Evolutionary conservation across 2,329 filamentous ascomycete species (phyloP).

Genomic region (Scolecobasidium constrictum): DNA sequence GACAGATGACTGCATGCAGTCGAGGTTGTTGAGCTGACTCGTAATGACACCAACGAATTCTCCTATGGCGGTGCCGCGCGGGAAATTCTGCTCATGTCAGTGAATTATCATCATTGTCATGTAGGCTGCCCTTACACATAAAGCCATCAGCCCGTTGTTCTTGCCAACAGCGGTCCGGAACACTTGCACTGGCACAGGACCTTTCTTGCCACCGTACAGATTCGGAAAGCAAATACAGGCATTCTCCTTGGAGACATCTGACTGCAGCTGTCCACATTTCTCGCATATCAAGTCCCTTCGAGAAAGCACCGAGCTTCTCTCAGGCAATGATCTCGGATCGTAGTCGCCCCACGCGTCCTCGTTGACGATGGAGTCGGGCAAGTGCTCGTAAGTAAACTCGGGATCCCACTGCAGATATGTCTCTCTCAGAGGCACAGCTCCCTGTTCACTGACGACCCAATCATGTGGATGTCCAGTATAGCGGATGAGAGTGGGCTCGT

Average conservation of each 20-base stretch:
- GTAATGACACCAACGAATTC: conserved; percentile 48
- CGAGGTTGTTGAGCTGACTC: conserved; percentile 38
- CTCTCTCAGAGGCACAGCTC: conserved; percentile 31
- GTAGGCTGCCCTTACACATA: conserved; percentile 16
- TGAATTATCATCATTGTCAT: not conserved
- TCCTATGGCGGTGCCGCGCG: conserved; percentile 41
- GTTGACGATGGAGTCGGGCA: conserved; percentile 41
- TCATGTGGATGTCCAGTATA: conserved; percentile 41
- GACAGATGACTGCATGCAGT: conserved; percentile 39
- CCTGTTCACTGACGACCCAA: conserved; percentile 38
- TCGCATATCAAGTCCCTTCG: conserved; percentile 29
- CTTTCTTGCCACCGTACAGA: conserved; percentile 36
- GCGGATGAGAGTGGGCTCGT: conserved; percentile 26
- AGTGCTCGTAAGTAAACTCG: conserved; percentile 36
- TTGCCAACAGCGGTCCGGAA: conserved; percentile 42
- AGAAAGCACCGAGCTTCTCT: conserved; percentile 12
- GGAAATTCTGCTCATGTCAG: conserved; percentile 26
- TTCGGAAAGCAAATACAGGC: conserved; percentile 43
- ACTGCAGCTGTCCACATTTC: conserved; percentile 38
- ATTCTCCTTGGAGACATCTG: conserved; percentile 38
- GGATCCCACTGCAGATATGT: conserved; percentile 39
- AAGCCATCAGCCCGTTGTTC: conserved; percentile 42
- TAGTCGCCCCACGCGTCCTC: conserved; percentile 36
- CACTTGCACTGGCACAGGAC: conserved; percentile 37
- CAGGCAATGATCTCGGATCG: conserved; percentile 34